A percentile compares a stretch with the other conserved stretches of the same genome.
phyloP scores from a whole-genome alignment of 768 basidiomycete species.

The Xerocomus brunneocitrinus region DNA sequence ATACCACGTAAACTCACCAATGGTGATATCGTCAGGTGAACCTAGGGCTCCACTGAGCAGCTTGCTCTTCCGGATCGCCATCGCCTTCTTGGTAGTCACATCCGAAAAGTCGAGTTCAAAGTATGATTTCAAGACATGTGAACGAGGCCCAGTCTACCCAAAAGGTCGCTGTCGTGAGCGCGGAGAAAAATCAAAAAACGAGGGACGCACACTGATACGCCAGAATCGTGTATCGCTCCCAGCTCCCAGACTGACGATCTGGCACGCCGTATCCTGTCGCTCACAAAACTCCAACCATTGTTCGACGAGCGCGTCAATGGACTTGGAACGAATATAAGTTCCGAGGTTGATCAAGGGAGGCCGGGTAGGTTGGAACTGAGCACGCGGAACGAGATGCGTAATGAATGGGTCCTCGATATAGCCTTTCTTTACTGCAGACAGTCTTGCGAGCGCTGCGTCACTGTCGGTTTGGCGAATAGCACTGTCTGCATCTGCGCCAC shows the following conservation, averaged over 20 bases:
- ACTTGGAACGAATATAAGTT: conserved; percentile 79
- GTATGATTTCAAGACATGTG: conserved; percentile 52
- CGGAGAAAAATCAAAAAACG: not conserved
- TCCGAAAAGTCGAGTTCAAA: conserved; percentile 91
- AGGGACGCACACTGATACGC: conserved; percentile 69
- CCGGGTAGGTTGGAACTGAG: conserved; percentile 53
- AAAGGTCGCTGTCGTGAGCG: not conserved
- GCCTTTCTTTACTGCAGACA: conserved; percentile 78
- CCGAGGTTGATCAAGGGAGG: conserved; percentile 95
- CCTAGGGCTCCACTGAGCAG: conserved; percentile 29
- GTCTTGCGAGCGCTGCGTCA: conserved; percentile 78
- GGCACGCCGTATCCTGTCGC: conserved; percentile 48
- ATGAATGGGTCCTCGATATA: conserved; percentile 81
- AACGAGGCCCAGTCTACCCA: conserved; percentile 52
- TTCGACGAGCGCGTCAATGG: conserved; percentile 72
- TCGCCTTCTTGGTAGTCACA: conserved; percentile 77
- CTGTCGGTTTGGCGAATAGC: conserved; percentile 74
- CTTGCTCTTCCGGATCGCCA: conserved; percentile 67
- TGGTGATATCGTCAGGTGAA: conserved; percentile 8
- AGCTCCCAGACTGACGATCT: conserved; percentile 92
- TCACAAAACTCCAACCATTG: conserved; percentile 52
- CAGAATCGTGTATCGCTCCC: conserved; percentile 97
- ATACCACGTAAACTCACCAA: conserved; percentile 7
- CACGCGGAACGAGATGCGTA: conserved; percentile 58
- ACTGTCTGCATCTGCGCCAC: conserved; percentile 45